Percentiles rank a stretch among this genome's conserved stretches.
Evolutionary conservation across 1,284 basidiomycete species (phyloP).

Genomic region (Ceratobasidium sp.): DNA sequence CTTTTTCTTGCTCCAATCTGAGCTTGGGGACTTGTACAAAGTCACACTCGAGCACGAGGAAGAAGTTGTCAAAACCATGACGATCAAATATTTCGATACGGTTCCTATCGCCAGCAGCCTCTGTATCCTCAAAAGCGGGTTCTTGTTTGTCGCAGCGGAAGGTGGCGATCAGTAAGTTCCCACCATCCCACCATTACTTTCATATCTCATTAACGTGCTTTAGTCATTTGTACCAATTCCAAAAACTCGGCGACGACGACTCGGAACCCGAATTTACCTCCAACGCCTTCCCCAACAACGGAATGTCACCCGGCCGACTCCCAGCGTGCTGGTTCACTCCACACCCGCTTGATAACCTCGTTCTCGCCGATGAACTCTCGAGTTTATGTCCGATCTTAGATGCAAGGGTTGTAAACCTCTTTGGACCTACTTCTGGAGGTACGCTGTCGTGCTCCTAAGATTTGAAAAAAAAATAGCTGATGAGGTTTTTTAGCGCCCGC

Average conservation of each 20-base stretch:
- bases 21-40: slow-evolving; percentile 96
- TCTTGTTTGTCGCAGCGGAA: slow-evolving; percentile 95
- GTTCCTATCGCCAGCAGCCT: slow-evolving; percentile 91
- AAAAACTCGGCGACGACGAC: slow-evolving; percentile 96
- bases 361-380: slow-evolving; percentile 88
- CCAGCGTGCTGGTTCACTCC: slow-evolving; percentile 89
- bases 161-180: slow-evolving; percentile 91
- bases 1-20: slow-evolving; percentile 96
- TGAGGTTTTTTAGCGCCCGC: slow-evolving; percentile 14
- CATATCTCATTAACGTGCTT: slow-evolving; percentile 5
- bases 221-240: slow-evolving; percentile 95
- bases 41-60: slow-evolving; percentile 97
- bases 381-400: slow-evolving; percentile 92
- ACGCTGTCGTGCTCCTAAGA: background rate
- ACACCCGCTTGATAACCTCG: slow-evolving; percentile 86
- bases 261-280: slow-evolving; percentile 92
- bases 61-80: slow-evolving; percentile 89
- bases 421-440: slow-evolving; percentile 46
- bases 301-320: slow-evolving; percentile 78
- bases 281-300: slow-evolving; percentile 82
- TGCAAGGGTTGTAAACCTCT: slow-evolving; percentile 89
- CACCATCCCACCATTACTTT: background rate
- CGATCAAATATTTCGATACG: slow-evolving; percentile 99
- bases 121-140: slow-evolving; percentile 96
- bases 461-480: no score